phyloP scores from a whole-genome alignment of 108 stramenopile genomes.

The Hondaea fermentalgiana region DNA sequence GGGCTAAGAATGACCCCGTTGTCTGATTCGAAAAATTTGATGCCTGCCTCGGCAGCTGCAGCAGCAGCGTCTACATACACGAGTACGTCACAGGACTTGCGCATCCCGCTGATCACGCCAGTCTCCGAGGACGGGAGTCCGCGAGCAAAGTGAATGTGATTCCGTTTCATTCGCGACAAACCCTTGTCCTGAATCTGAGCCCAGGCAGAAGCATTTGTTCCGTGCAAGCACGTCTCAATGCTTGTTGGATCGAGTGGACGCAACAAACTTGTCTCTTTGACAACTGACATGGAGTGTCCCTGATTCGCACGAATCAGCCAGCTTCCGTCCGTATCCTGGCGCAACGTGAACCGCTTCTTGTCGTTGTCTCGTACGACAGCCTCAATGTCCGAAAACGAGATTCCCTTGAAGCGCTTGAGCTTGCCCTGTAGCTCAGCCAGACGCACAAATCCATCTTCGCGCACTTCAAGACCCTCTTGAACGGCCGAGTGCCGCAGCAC shows the following conservation, averaged over 20 bases:
- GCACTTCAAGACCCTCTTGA: neutral
- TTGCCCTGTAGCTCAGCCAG: neutral
- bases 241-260: neutral
- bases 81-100: neutral
- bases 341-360: neutral
- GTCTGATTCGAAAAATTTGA: neutral
- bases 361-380: neutral
- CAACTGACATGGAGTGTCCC: neutral
- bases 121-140: neutral
- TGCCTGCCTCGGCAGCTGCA: neutral
- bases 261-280: neutral
- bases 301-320: neutral
- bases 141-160: conserved; percentile 1
- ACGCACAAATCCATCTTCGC: neutral
- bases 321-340: neutral
- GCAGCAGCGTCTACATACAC: neutral
- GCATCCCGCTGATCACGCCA: neutral
- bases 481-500: neutral
- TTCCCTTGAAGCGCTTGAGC: neutral
- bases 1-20: conserved; percentile 1
- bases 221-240: neutral
- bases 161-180: neutral
- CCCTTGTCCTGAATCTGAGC: neutral
- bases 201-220: neutral
- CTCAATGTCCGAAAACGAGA: neutral